A percentile compares a stretch with the other conserved stretches of the same genome.
Conservation (phyloP, 2,329 filamentous ascomycete genomes). For the Mycosphaerella sp. region DNA sequence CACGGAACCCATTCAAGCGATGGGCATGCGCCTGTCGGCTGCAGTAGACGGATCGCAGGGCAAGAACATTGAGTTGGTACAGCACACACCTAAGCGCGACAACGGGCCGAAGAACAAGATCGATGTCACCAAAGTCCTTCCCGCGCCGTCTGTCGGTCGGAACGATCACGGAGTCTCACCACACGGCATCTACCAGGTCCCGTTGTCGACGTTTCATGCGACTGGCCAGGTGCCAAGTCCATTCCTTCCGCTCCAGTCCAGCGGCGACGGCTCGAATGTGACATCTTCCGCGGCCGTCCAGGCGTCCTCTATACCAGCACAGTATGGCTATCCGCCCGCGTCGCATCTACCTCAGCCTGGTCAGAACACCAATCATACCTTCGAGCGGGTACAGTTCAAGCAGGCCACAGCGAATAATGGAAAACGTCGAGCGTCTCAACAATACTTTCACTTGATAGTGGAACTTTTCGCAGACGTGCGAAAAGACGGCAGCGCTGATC, state of each 20-base stretch:
- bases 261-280: conserved; percentile 19
- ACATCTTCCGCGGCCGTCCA: conserved; percentile 7
- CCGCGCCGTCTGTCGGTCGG: conserved; percentile 52
- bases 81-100: conserved; percentile 87
- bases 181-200: conserved; percentile 31
- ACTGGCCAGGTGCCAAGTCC: conserved; percentile 35
- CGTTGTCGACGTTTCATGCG: conserved; percentile 37
- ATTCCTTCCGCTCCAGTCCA: conserved; percentile 40
- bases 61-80: conserved; percentile 76
- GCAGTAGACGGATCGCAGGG: conserved; percentile 69
- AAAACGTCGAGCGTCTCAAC: conserved; percentile 80
- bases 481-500: conserved; percentile 37
- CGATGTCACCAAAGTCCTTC: conserved; percentile 63
- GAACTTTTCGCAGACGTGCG: conserved; percentile 71
- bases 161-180: conserved; percentile 35
- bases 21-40: conserved; percentile 79
- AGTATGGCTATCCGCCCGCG: conserved; percentile 20
- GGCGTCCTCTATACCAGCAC: conserved; percentile 15
- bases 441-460: conserved; percentile 86
- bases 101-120: conserved; percentile 72
- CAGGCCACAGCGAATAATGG: conserved; percentile 91
- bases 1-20: conserved; percentile 58
- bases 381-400: conserved; percentile 92
- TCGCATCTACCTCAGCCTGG: conserved; percentile 26
- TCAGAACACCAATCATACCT: conserved; percentile 51